Percentiles rank a stretch among this genome's conserved stretches.
phyloP scores from a whole-genome alignment of 495 filamentous ascomycete species.

The Neurospora sp. region DNA sequence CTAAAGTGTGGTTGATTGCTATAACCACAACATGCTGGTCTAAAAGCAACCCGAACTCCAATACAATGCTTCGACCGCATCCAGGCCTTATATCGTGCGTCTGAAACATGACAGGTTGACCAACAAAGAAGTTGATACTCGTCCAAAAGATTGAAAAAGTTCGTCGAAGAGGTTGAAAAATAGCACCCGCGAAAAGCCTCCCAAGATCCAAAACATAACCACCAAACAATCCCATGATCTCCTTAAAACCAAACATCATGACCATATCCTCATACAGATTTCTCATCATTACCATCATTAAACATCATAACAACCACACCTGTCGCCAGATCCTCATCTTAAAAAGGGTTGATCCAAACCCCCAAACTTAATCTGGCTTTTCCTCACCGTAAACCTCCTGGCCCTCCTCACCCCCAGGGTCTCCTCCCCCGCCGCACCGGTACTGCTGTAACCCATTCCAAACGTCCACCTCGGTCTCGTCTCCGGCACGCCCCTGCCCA shows the following conservation, averaged over 20 bases:
- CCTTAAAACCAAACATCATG: neutral
- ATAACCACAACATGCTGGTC: neutral
- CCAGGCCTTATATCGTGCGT: neutral
- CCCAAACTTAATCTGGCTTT: conserved; percentile 17
- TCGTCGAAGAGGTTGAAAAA: neutral
- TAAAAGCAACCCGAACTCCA: neutral
- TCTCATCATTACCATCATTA: neutral
- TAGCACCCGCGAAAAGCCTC: neutral
- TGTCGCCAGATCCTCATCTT: neutral
- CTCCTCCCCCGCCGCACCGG: conserved; percentile 11
- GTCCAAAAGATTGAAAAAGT: neutral
- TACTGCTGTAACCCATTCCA: conserved; percentile 11
- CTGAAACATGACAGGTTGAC: neutral
- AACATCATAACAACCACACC: neutral
- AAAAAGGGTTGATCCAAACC: neutral
- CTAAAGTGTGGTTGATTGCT: neutral
- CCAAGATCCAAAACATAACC: neutral
- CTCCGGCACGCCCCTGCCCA: conserved; percentile 18
- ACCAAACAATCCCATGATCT: neutral
- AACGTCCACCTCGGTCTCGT: conserved; percentile 29
- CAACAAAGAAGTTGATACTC: neutral
- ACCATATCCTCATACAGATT: neutral
- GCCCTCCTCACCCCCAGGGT: conserved; percentile 26
- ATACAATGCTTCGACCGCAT: neutral
- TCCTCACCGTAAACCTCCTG: conserved; percentile 32